Evolutionary conservation across 352 stramenopile genomes (phyloP), one percentile per base, ranked within the genome.

Genomic region (Phytopythium mirpurense): DNA sequence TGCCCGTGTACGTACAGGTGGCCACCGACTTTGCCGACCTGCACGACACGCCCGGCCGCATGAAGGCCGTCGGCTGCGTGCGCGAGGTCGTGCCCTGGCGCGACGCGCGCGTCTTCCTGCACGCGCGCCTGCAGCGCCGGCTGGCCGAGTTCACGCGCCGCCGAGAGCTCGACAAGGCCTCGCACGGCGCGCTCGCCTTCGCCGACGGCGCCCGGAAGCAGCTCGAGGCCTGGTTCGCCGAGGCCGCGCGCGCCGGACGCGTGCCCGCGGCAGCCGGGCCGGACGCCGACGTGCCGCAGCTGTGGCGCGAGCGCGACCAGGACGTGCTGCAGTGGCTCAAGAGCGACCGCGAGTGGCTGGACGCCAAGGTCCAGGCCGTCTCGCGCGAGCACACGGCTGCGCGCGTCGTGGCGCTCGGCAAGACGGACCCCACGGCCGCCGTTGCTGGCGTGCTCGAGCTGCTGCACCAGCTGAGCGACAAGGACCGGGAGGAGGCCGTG

Each of bases 21-120:
- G 90, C 97, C 29, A 98, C 98, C 26, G 93, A 99, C 71, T 99
- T 99, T 70, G 98, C 96, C 29, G 98, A 99, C 67, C 80, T 99
- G 34, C 98, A 99, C 78, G 98, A 99, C 71, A 99, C 96, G 46
- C 97, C 98, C 32, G 98, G 97, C n/a, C 88, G 98, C 52, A 99
- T 99, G 98, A 96, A 98, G 73, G 96, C 97, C 38, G 98, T 98
- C 69, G 90, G 90, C 59, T 98, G 98, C 41, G 99, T 99, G 78
- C 80, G 97, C 55, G 70, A 95, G 23, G 83, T 98, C 40, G 96
- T 99, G 35, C 83, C 96, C 54, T 99, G 97, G 97, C 78, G 72
- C 37, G 66, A 97, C 59, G 87, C 96, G 29, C 89, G 97, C 36
- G 86, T 67, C 46, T 99, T 98, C 84, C 99, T 99, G 64, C 99